A percentile compares a stretch with the other conserved stretches of the same genome.
phyloP scores from a whole-genome alignment of 768 basidiomycete genomes.

The Lyophyllum semitale region DNA sequence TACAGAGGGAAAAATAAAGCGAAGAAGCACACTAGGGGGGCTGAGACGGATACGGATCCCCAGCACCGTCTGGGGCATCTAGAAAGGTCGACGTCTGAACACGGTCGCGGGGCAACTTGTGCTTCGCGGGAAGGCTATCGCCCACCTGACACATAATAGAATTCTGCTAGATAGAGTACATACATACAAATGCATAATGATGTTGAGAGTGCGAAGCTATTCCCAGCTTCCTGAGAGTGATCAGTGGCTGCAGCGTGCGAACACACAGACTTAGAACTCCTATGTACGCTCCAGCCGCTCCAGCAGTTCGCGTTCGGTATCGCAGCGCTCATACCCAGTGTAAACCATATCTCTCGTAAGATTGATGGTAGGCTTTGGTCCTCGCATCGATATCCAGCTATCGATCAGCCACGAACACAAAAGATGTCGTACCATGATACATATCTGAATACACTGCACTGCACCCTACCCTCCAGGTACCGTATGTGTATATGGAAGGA shows the following conservation, averaged over 20 bases:
- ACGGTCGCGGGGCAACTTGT: neutral
- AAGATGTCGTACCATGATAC: neutral
- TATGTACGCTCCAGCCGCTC: too few relatives aligned
- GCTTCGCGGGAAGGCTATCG: conserved; percentile 5
- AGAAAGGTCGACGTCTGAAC: neutral
- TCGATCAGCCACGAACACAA: neutral
- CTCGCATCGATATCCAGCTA: neutral
- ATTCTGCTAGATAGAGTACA: neutral
- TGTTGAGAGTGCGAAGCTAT: neutral
- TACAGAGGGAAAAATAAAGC: neutral
- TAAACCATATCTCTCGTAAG: neutral
- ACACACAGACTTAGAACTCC: too few relatives aligned
- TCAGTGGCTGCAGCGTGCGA: too few relatives aligned
- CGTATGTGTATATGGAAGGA: neutral
- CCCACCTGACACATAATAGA: neutral
- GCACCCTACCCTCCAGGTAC: neutral
- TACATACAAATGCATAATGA: neutral
- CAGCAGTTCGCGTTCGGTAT: neutral
- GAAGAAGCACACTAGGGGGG: neutral
- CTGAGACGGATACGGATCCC: neutral
- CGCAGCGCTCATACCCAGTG: neutral
- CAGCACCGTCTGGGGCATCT: too few relatives aligned
- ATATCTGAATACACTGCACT: neutral
- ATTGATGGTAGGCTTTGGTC: neutral
- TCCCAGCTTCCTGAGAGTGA: neutral